These are phyloP conservation scores for Rhazya stricta DNA, from an alignment of 257 asterid genomes.

Conservation along the genomic window DNA sequence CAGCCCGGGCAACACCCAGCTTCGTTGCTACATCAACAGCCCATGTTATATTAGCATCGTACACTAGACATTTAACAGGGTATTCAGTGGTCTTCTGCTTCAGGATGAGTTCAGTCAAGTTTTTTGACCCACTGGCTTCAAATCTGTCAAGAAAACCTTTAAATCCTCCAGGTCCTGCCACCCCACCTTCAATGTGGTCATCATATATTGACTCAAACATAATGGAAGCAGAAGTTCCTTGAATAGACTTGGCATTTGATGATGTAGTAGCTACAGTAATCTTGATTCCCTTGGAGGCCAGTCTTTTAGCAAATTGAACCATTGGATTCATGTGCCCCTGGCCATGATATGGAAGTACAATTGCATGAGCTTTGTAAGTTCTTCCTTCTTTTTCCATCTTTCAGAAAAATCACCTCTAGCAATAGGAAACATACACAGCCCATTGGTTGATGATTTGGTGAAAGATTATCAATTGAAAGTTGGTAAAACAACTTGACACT, in stretches of 20 bases:
- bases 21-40: conserved; percentile 36
- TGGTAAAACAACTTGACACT: no score
- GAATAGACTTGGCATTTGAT: conserved; percentile 33
- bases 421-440: not conserved
- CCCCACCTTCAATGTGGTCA: conserved; percentile 37
- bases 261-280: conserved; percentile 42
- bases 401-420: not conserved
- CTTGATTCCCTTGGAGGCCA: conserved; percentile 48
- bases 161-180: conserved; percentile 48
- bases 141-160: conserved; percentile 54
- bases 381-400: conserved; percentile 35
- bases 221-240: conserved; percentile 24
- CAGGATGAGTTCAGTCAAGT: conserved; percentile 30
- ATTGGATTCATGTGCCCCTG: conserved; percentile 63
- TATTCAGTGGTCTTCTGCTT: conserved; percentile 25
- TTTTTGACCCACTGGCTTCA: conserved; percentile 36
- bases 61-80: conserved; percentile 48
- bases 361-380: conserved; percentile 32
- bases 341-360: conserved; percentile 51
- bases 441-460: not conserved
- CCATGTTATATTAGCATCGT: conserved; percentile 56
- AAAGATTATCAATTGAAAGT: not conserved
- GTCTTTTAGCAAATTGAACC: conserved; percentile 50
- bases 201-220: conserved; percentile 38
- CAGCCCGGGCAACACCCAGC: conserved; percentile 34